These are phyloP conservation scores for Phytophthora brassicae DNA, from an alignment of 352 stramenopile genomes.

Conservation along the genomic window DNA sequence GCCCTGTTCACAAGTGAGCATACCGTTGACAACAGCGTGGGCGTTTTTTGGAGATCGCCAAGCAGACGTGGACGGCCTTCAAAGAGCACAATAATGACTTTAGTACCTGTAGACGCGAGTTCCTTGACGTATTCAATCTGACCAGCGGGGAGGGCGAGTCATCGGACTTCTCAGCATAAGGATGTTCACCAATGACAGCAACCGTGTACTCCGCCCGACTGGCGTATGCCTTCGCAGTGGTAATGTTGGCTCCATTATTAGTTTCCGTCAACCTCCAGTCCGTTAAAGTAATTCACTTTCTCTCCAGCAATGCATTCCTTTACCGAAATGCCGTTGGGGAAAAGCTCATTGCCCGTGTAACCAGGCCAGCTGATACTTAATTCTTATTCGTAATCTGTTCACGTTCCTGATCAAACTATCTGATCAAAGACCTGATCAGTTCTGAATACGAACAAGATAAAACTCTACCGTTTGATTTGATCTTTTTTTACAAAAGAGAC, in stretches of 20 bases:
- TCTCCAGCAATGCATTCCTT: slow-evolving; percentile 29
- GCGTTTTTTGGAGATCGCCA: slow-evolving; percentile 38
- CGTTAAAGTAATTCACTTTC: slow-evolving; percentile 47
- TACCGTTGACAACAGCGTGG: slow-evolving; percentile 63
- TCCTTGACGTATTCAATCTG: slow-evolving; percentile 71
- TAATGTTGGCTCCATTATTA: slow-evolving; percentile 36
- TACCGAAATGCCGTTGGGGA: slow-evolving; percentile 45
- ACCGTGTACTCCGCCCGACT: slow-evolving; percentile 46
- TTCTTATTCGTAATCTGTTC: no score
- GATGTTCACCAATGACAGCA: slow-evolving; percentile 65
- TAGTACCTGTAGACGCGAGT: slow-evolving; percentile 55
- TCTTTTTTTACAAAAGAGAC: no score
- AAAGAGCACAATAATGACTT: slow-evolving; percentile 69
- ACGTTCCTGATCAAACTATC: no score
- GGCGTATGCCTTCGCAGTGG: slow-evolving; percentile 46
- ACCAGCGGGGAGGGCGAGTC: slow-evolving; percentile 60
- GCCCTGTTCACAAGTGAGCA: slow-evolving; percentile 61
- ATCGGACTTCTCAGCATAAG: slow-evolving; percentile 75
- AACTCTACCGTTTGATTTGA: no score
- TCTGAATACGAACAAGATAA: no score
- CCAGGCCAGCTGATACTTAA: slow-evolving; percentile 49
- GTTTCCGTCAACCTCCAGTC: slow-evolving; percentile 38
- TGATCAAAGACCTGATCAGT: no score
- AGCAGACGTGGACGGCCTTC: slow-evolving; percentile 69
- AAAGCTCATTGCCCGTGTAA: slow-evolving; percentile 43